Evolutionary conservation across 2,329 filamentous ascomycete genomes (phyloP).

Genomic region (Penicillium sp.): DNA sequence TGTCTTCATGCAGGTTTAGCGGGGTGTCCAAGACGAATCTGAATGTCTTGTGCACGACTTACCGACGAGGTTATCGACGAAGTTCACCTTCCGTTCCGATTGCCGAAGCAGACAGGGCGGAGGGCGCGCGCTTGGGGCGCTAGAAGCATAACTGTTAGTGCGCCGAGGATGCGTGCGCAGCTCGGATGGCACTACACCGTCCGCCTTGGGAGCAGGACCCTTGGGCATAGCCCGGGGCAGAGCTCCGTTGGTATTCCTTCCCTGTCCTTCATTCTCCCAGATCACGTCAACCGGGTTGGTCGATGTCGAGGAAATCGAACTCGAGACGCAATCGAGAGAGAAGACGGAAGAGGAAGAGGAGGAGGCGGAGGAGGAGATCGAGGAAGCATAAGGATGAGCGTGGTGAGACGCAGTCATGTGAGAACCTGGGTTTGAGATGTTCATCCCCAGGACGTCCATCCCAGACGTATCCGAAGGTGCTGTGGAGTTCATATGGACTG

Average conservation of each 20-base stretch:
- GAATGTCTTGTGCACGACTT: slow-evolving; percentile 58
- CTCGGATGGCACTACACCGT: slow-evolving; percentile 41
- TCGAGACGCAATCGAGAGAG: slow-evolving; percentile 65
- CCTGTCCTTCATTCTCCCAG: slow-evolving; percentile 45
- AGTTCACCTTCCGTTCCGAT: slow-evolving; percentile 88
- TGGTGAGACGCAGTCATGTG: slow-evolving; percentile 37
- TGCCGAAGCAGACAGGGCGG: slow-evolving; percentile 81
- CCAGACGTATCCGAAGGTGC: slow-evolving; percentile 43
- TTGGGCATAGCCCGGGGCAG: slow-evolving; percentile 30
- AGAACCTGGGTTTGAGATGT: slow-evolving; percentile 39
- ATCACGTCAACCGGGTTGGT: slow-evolving; percentile 60
- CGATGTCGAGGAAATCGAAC: slow-evolving; percentile 69
- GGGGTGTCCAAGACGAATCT: slow-evolving; percentile 19
- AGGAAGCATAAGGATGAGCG: slow-evolving; percentile 65
- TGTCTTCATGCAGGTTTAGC: slow-evolving; percentile 65
- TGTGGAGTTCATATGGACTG: slow-evolving; percentile 27
- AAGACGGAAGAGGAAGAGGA: slow-evolving; percentile 77
- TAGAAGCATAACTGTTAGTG: slow-evolving; percentile 52
- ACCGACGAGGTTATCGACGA: slow-evolving; percentile 97
- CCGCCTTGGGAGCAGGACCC: slow-evolving; percentile 32
- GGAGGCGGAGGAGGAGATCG: slow-evolving; percentile 73
- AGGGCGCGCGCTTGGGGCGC: slow-evolving; percentile 54
- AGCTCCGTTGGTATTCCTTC: slow-evolving; percentile 26
- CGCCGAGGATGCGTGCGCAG: slow-evolving; percentile 57
- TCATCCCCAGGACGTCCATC: slow-evolving; percentile 48